A percentile compares a stretch with the other conserved stretches of the same genome.
Evolutionary conservation across 352 stramenopile species (phyloP).

Genomic region (Phytophthora litchii): DNA sequence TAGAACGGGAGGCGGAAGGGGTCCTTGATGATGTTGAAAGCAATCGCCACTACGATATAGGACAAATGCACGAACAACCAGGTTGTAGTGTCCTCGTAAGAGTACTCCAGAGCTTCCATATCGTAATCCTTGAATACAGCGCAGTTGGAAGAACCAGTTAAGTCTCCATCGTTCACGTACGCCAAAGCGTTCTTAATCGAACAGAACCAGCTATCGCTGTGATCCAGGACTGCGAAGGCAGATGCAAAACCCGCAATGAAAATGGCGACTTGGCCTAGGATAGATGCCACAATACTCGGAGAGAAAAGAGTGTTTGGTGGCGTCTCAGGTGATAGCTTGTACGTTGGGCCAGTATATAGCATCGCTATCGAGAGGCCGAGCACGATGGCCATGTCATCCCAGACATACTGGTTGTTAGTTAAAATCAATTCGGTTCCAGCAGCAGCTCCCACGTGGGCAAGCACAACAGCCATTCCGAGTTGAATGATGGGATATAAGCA

Average conservation of each 20-base stretch:
- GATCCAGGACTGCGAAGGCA: slow-evolving; percentile 33
- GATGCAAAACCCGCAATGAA: slow-evolving; percentile 56
- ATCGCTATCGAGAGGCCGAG: slow-evolving; percentile 57
- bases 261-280: slow-evolving; percentile 51
- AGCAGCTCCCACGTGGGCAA: slow-evolving; percentile 30
- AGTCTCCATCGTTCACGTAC: slow-evolving; percentile 29
- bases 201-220: slow-evolving; percentile 56
- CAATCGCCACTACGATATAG: slow-evolving; percentile 57
- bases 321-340: slow-evolving; percentile 37
- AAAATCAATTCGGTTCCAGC: slow-evolving; percentile 34
- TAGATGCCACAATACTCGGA: slow-evolving; percentile 47
- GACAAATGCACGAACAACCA: slow-evolving; percentile 66
- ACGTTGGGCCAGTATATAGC: slow-evolving; percentile 51
- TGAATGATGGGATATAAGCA: slow-evolving; percentile 65
- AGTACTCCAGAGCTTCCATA: slow-evolving; percentile 42
- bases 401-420: slow-evolving; percentile 72
- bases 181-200: slow-evolving; percentile 35
- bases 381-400: slow-evolving; percentile 63
- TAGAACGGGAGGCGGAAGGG: slow-evolving; percentile 54
- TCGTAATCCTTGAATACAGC: slow-evolving; percentile 46
- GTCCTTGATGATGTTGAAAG: slow-evolving; percentile 62
- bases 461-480: slow-evolving; percentile 43
- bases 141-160: slow-evolving; percentile 31
- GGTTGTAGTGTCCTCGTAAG: slow-evolving; percentile 54
- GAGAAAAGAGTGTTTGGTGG: slow-evolving; percentile 61